Conservation (phyloP, 176 grass and related monocot species). For the Calamus simplicifolius region DNA sequence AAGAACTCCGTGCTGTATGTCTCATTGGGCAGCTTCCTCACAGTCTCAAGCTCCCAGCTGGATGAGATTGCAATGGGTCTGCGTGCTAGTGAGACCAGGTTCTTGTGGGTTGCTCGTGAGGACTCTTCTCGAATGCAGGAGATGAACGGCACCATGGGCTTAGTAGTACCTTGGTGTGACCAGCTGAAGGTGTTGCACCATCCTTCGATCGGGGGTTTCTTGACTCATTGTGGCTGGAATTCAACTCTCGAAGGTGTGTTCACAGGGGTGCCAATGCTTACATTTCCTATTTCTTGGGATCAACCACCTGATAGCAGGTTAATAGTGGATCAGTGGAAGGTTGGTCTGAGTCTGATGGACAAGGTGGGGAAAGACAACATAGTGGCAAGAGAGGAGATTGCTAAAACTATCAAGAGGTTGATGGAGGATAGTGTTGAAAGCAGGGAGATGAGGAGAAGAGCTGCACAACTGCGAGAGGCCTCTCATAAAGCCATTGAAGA, state of each 20-base stretch:
- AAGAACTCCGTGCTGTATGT: constrained; percentile 28
- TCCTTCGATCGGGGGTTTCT: constrained; percentile 38
- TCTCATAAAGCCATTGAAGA: constrained; percentile 20
- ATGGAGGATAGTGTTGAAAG: constrained; percentile 35
- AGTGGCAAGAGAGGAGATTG: constrained; percentile 34
- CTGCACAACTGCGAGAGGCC: constrained; percentile 18
- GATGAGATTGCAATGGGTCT: constrained; percentile 40
- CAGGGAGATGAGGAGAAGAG: constrained; percentile 23
- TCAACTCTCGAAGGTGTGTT: constrained; percentile 38
- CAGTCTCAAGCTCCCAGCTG: constrained; percentile 29
- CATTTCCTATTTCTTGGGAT: constrained; percentile 35
- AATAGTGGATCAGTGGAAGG: constrained; percentile 35
- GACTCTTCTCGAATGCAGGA: constrained; percentile 20
- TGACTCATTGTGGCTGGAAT: constrained; percentile 53
- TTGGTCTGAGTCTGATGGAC: constrained; percentile 35
- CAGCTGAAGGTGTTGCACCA: constrained; percentile 39
- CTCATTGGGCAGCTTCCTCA: constrained; percentile 47
- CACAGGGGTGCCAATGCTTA: constrained; percentile 34
- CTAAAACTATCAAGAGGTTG: constrained; percentile 16
- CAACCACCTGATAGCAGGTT: constrained; percentile 24
- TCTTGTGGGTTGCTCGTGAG: constrained; percentile 31
- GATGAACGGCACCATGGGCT: constrained; percentile 9
- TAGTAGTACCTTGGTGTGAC: constrained; percentile 39
- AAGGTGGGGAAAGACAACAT: constrained; percentile 22
- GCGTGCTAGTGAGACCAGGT: constrained; percentile 11